Evolutionary conservation across 2,329 filamentous ascomycete species (phyloP).

Genomic region (Arthrobotrys megalospora): DNA sequence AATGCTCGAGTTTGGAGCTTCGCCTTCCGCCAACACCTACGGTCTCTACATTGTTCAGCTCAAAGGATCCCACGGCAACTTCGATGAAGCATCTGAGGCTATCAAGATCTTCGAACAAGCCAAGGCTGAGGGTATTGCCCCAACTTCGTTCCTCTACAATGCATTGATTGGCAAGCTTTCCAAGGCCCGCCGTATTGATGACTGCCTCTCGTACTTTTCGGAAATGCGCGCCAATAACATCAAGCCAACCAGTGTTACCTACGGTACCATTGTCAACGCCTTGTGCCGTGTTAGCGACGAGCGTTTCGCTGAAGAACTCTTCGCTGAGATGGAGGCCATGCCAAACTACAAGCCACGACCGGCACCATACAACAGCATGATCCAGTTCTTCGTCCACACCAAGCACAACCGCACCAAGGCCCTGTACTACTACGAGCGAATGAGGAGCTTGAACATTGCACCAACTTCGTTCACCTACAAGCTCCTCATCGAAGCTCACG

Average conservation of each 20-base stretch:
- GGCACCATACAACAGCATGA: constrained; percentile 98
- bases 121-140: constrained; percentile 92
- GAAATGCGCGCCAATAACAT: constrained; percentile 96
- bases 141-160: constrained; percentile 97
- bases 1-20: constrained; percentile 87
- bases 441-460: constrained; percentile 87
- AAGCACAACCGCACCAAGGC: constrained; percentile 97
- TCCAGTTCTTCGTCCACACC: constrained; percentile 98
- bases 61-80: constrained; percentile 96
- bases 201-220: constrained; percentile 97
- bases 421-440: constrained; percentile 92
- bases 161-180: constrained; percentile 97
- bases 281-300: constrained; percentile 97
- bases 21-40: constrained; percentile 96
- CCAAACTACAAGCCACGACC: constrained; percentile 98
- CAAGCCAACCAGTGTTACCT: constrained; percentile 96
- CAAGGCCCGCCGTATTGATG: constrained; percentile 96
- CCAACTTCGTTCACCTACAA: constrained; percentile 98
- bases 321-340: constrained; percentile 99
- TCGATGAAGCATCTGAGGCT: constrained; percentile 96
- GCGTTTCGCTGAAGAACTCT: constrained; percentile 96
- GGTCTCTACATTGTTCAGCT: constrained; percentile 99
- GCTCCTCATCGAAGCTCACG: constrained; percentile 93
- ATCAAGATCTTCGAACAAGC: constrained; percentile 97
- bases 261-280: constrained; percentile 97